Conservation (phyloP, 495 filamentous ascomycete species). For the Venustampulla echinocandica region DNA sequence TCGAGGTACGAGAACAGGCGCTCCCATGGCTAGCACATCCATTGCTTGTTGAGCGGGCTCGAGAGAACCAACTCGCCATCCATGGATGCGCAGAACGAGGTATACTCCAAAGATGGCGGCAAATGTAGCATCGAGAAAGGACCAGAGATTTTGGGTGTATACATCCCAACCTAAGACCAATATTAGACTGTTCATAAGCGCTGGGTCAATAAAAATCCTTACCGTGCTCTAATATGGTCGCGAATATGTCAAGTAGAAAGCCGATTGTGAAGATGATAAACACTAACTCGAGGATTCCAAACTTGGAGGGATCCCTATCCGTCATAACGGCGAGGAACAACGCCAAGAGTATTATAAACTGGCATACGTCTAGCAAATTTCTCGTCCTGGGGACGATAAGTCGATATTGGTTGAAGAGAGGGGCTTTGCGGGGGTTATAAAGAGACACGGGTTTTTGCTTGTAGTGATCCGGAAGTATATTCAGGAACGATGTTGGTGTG, state of each 20-base stretch:
- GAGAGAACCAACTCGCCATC: constrained; percentile 29
- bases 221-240: constrained; percentile 59
- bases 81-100: constrained; percentile 50
- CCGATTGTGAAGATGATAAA: constrained; percentile 59
- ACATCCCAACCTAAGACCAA: constrained; percentile 47
- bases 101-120: constrained; percentile 52
- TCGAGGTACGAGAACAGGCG: constrained; percentile 61
- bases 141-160: constrained; percentile 72
- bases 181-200: not conserved
- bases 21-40: constrained; percentile 60
- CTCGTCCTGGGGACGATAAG: constrained; percentile 61
- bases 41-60: constrained; percentile 35
- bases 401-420: constrained; percentile 66
- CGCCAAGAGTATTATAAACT: constrained; percentile 54
- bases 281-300: constrained; percentile 45
- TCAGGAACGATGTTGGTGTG: constrained; percentile 59
- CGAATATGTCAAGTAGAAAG: constrained; percentile 67
- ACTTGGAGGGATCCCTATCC: constrained; percentile 38
- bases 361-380: constrained; percentile 56
- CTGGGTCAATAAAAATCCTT: not conserved
- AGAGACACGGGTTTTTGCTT: constrained; percentile 63
- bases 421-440: constrained; percentile 56
- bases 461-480: constrained; percentile 66
- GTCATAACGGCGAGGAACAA: constrained; percentile 58
- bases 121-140: constrained; percentile 66